These are phyloP conservation scores for Amaranthus hypochondriacus DNA, from an alignment of 148 eudicot genomes.

Conservation along the genomic window DNA sequence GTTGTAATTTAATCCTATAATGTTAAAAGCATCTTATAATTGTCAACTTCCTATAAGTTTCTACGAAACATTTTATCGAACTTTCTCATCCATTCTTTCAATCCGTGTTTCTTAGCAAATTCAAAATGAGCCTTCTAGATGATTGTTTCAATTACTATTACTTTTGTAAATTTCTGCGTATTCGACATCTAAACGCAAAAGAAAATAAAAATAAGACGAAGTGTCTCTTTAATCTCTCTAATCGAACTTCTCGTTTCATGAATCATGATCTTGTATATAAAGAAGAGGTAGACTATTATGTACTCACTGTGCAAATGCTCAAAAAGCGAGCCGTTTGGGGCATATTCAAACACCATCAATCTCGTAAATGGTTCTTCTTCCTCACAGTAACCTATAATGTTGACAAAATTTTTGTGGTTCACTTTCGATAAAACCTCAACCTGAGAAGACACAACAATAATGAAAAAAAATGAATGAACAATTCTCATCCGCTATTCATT, in stretches of 20 bases:
- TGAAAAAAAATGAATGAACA: neutral
- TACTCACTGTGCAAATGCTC: constrained; percentile 87
- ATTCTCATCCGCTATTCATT: neutral
- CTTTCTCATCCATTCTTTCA: too few relatives aligned
- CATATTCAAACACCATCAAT: constrained; percentile 90
- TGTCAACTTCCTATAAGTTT: too few relatives aligned
- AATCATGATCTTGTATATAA: neutral
- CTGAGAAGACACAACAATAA: constrained; percentile 34
- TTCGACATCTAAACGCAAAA: too few relatives aligned
- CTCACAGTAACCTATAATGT: constrained; percentile 79
- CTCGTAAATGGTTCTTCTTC: constrained; percentile 78
- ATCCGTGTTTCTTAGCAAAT: too few relatives aligned
- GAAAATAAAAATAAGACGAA: too few relatives aligned
- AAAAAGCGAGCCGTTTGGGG: constrained; percentile 89
- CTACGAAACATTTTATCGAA: too few relatives aligned
- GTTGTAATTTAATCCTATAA: too few relatives aligned
- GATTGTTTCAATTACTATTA: too few relatives aligned
- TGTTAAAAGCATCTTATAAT: too few relatives aligned
- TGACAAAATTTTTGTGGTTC: constrained; percentile 87
- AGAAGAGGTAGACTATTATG: neutral
- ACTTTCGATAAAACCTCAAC: constrained; percentile 61
- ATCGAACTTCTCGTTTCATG: neutral
- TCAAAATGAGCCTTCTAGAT: too few relatives aligned
- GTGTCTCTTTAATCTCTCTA: neutral
- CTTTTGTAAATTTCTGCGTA: too few relatives aligned